Evolutionary conservation across 495 filamentous ascomycete genomes (phyloP).

Genomic region (Hyaloscypha variabilis): DNA sequence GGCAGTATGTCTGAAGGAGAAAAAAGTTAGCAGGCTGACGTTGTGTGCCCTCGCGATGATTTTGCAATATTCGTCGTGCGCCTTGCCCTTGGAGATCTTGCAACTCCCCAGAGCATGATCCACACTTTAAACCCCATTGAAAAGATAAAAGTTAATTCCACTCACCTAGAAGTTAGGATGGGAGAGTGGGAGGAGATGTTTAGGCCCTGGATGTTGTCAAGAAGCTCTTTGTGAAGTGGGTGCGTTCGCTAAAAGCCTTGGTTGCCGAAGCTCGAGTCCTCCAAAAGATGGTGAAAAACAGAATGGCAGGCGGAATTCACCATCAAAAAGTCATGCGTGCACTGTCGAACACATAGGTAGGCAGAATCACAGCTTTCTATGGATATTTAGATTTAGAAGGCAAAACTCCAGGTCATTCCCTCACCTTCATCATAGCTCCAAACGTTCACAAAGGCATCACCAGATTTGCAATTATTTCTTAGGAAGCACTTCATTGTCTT

Average conservation of each 20-base stretch:
- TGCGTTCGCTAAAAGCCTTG: conserved; percentile 29
- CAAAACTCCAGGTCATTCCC: neutral
- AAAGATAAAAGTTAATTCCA: no score
- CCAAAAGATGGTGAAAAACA: neutral
- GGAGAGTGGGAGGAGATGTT: neutral
- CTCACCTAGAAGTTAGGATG: conserved; percentile 24
- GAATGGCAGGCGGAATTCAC: neutral
- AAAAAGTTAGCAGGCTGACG: conserved; percentile 26
- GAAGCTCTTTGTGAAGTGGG: conserved; percentile 17
- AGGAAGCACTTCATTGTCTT: conserved; percentile 29
- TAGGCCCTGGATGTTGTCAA: conserved; percentile 12
- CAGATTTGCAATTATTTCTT: conserved; percentile 15
- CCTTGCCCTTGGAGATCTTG: neutral
- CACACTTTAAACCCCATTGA: no score
- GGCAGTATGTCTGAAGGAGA: conserved; percentile 31
- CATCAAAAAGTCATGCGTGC: neutral
- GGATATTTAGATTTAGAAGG: neutral
- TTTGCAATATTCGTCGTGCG: conserved; percentile 28
- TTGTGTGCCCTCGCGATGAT: conserved; percentile 8
- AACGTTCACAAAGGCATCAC: no score
- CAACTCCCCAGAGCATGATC: no score
- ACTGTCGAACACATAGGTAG: neutral
- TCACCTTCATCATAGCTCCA: no score
- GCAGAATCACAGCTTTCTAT: no score
- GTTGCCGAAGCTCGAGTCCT: conserved; percentile 14